Evolutionary conservation across 2,329 filamentous ascomycete genomes (phyloP).

Genomic region (Ophiosphaerella herpotricha): DNA sequence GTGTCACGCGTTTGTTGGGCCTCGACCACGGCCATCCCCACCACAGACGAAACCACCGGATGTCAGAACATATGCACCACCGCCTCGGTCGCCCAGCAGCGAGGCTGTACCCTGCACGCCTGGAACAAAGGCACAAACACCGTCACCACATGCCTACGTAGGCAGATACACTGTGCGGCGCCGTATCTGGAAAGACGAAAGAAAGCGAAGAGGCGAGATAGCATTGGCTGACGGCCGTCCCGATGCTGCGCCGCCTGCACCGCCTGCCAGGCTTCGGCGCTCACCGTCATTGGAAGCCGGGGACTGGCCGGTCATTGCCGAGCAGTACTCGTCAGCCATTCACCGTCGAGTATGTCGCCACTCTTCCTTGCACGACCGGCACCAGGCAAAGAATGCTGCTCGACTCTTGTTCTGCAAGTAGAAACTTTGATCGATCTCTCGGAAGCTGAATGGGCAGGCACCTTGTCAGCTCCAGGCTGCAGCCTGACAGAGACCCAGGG

Average conservation of each 20-base stretch:
- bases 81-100: too few relatives aligned
- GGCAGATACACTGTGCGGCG: too few relatives aligned
- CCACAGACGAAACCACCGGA: background rate
- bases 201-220: background rate
- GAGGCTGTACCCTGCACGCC: too few relatives aligned
- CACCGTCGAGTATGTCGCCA: background rate
- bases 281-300: slow-evolving; percentile 13
- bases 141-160: too few relatives aligned
- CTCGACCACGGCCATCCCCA: background rate
- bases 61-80: too few relatives aligned
- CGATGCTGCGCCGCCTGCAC: slow-evolving; percentile 2
- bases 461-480: background rate
- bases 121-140: too few relatives aligned
- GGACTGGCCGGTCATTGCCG: background rate
- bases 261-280: slow-evolving; percentile 5
- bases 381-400: background rate
- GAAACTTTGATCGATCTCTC: too few relatives aligned
- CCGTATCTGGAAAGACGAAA: background rate
- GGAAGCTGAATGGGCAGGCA: too few relatives aligned
- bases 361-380: background rate
- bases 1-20: slow-evolving; percentile 20
- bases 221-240: too few relatives aligned
- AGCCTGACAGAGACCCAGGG: slow-evolving; percentile 2
- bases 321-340: slow-evolving; percentile 4
- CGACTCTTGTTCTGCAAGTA: too few relatives aligned